Percentiles rank a stretch among this genome's conserved stretches.
These are phyloP conservation scores for Xylaria nigripes DNA, from an alignment of 495 filamentous ascomycete species.

Conservation along the genomic window DNA sequence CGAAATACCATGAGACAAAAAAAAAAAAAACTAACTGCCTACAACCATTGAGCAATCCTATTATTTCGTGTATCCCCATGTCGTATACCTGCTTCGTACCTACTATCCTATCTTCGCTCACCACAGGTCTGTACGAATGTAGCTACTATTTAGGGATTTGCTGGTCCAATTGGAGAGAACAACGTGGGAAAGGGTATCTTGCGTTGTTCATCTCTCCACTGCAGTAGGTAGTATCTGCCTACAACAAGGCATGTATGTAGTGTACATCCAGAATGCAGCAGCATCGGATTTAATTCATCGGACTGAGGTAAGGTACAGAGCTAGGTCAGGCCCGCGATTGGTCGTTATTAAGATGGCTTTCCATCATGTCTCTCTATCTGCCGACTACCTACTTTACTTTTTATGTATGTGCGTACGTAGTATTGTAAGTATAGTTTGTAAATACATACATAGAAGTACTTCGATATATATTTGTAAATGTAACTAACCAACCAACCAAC, in stretches of 20 bases:
- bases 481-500: too few species aligned
- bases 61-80: too few species aligned
- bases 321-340: neutral
- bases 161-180: conserved; percentile 13
- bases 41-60: too few species aligned
- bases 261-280: too few species aligned
- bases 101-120: neutral
- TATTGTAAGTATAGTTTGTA: too few species aligned
- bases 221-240: neutral
- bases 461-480: too few species aligned
- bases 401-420: too few species aligned
- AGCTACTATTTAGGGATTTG: conserved; percentile 9
- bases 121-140: neutral
- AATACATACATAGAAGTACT: too few species aligned
- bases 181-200: conserved; percentile 13
- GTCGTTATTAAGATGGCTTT: neutral
- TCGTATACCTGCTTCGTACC: neutral
- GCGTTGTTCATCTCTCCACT: conserved; percentile 9
- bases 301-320: conserved; percentile 5
- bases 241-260: too few species aligned
- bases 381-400: too few species aligned
- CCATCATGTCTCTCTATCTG: too few species aligned
- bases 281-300: conserved; percentile 6
- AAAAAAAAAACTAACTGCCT: neutral
- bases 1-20: neutral